Conservation (phyloP, 23 red algal genomes). For the Gracilariopsis chorda region DNA sequence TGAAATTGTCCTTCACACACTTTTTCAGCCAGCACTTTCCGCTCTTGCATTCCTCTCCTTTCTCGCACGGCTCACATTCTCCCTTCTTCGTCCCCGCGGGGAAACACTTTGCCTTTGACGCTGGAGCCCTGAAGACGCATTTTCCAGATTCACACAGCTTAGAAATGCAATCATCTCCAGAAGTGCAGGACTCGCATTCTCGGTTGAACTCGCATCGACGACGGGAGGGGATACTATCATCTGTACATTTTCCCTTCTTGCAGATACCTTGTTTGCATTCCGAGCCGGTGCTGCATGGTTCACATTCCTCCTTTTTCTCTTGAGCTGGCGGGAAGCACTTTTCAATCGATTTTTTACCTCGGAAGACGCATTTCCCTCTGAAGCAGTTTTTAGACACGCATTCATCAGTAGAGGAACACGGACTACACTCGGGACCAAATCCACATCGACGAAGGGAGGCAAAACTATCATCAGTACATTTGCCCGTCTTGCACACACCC, state of each 20-base stretch:
- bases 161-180: constrained; percentile 1
- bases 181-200: constrained; percentile 13
- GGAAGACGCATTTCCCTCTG: constrained; percentile 3
- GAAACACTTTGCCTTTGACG: constrained; percentile 19
- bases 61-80: constrained; percentile 14
- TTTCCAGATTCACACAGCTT: constrained; percentile 6
- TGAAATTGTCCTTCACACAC: background rate
- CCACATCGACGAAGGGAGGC: constrained; percentile 3
- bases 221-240: background rate
- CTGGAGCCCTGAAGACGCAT: background rate
- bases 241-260: constrained; percentile 47
- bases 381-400: constrained; percentile 5
- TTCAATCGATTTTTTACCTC: background rate
- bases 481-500: constrained; percentile 22
- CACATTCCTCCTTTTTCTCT: constrained; percentile 22
- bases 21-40: constrained; percentile 37
- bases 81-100: background rate
- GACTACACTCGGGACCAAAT: background rate
- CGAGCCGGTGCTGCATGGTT: background rate
- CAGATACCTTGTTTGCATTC: constrained; percentile 18
- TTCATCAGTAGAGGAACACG: background rate
- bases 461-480: constrained; percentile 21
- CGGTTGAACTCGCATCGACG: constrained; percentile 2
- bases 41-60: background rate
- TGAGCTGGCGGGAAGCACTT: constrained; percentile 11